A percentile compares a stretch with the other conserved stretches of the same genome.
Conservation (phyloP, 768 basidiomycete species). For the Calocera cornea region DNA sequence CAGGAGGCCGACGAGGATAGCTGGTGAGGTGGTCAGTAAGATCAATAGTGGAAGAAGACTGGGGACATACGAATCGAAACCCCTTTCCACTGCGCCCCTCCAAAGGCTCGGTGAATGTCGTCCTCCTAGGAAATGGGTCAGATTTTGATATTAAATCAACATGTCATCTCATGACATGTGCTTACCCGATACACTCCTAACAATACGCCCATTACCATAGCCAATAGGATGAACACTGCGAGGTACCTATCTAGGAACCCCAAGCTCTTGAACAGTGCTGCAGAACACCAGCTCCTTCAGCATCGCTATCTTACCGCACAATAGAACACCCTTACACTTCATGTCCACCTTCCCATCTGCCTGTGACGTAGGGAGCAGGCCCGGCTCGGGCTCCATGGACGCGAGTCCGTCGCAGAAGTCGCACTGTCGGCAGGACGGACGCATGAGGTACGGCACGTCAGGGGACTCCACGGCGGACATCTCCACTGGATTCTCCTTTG, state of each 20-base stretch:
- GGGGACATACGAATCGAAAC: constrained; percentile 60
- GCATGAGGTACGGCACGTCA: background rate
- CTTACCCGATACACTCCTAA: constrained; percentile 44
- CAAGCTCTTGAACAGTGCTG: constrained; percentile 23
- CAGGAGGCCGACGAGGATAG: constrained; percentile 67
- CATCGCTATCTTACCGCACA: background rate
- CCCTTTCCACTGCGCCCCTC: constrained; percentile 46
- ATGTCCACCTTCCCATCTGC: background rate
- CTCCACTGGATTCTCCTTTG: background rate
- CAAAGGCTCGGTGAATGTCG: constrained; percentile 45
- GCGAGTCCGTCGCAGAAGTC: background rate
- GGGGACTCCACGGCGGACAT: background rate
- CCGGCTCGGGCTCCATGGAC: background rate
- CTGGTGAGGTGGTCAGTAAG: constrained; percentile 26
- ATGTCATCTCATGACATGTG: background rate
- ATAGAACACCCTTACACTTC: background rate
- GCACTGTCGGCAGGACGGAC: background rate
- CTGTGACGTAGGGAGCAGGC: background rate
- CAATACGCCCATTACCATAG: constrained; percentile 63
- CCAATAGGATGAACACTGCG: constrained; percentile 50
- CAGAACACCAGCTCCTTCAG: background rate
- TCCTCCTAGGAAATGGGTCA: constrained; percentile 25
- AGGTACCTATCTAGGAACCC: constrained; percentile 46
- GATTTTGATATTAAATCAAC: constrained; percentile 12
- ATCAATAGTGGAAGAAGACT: background rate